Conservation (phyloP, 23 red algal species). For the Rhodosorus marinus region DNA sequence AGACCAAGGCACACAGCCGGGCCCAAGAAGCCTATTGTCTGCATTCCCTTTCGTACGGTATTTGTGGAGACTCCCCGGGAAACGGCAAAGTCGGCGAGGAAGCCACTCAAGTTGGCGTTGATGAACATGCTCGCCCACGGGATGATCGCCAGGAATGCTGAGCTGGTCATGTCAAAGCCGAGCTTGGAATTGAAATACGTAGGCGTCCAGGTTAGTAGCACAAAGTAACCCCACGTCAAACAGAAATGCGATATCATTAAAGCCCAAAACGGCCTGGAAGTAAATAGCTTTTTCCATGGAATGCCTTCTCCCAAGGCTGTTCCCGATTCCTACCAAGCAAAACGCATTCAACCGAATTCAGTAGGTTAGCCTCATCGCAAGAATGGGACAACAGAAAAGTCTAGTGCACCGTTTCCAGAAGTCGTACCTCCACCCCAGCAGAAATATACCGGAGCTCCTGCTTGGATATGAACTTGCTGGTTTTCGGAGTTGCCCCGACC, state of each 20-base stretch:
- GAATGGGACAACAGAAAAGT: not conserved
- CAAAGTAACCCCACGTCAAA: constrained; percentile 94
- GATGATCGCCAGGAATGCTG: constrained; percentile 63
- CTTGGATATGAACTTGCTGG: constrained; percentile 21
- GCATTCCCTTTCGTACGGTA: constrained; percentile 81
- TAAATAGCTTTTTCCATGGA: constrained; percentile 62
- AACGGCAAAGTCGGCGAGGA: constrained; percentile 49
- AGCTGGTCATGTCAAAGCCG: constrained; percentile 78
- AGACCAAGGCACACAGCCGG: constrained; percentile 74
- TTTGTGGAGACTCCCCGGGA: constrained; percentile 34
- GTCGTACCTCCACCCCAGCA: no score
- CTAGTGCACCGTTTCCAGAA: no score
- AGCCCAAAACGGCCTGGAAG: constrained; percentile 59
- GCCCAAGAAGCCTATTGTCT: constrained; percentile 89
- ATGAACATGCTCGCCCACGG: constrained; percentile 95
- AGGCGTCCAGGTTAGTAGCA: constrained; percentile 83
- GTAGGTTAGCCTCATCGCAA: constrained; percentile 2
- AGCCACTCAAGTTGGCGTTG: constrained; percentile 69
- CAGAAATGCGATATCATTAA: constrained; percentile 94
- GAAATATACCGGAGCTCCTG: constrained; percentile 37
- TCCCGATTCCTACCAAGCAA: no score
- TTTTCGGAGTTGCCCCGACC: constrained; percentile 32
- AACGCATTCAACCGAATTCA: no score
- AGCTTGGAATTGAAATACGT: constrained; percentile 91
- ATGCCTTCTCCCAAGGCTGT: no score